Evolutionary conservation across 768 basidiomycete genomes (phyloP).

Genomic region (Hericium erinaceus): DNA sequence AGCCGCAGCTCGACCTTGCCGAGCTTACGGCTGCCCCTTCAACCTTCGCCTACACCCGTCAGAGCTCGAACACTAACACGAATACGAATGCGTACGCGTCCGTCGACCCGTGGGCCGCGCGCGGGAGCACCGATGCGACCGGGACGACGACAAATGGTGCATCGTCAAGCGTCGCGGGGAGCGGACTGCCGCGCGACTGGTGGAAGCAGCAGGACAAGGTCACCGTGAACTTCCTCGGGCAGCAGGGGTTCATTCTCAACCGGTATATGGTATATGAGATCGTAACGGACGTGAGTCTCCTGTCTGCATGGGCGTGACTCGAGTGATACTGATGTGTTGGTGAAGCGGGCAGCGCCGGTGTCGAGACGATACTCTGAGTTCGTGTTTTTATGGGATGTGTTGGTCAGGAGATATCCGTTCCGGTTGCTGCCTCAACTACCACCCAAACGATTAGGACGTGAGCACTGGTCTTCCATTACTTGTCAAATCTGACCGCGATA

Average conservation of each 20-base stretch:
- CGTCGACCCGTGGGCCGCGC: slow-evolving; percentile 6
- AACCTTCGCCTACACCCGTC: slow-evolving; percentile 26
- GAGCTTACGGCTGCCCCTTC: slow-evolving; percentile 38
- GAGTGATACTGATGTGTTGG: not conserved
- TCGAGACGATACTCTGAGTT: slow-evolving; percentile 91
- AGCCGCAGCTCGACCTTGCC: slow-evolving; percentile 59
- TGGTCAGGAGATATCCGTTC: slow-evolving; percentile 87
- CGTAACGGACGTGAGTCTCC: slow-evolving; percentile 28
- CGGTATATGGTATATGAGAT: slow-evolving; percentile 83
- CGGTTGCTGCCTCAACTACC: slow-evolving; percentile 80
- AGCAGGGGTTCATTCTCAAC: slow-evolving; percentile 87
- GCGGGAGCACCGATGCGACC: slow-evolving; percentile 12
- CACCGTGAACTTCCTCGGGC: slow-evolving; percentile 66
- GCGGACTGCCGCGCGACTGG: slow-evolving; percentile 72
- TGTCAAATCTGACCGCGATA: slow-evolving; percentile 2
- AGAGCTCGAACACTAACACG: slow-evolving; percentile 44
- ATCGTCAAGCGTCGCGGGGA: slow-evolving; percentile 55
- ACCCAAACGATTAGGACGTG: slow-evolving; percentile 87
- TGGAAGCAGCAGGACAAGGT: slow-evolving; percentile 78
- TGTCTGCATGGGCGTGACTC: slow-evolving; percentile 3
- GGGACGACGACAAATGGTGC: slow-evolving; percentile 28
- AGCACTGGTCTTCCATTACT: slow-evolving; percentile 22
- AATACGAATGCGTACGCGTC: slow-evolving; percentile 16
- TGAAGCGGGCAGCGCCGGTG: slow-evolving; percentile 57
- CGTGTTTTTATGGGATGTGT: slow-evolving; percentile 78